These are phyloP conservation scores for Brasilioporus rufonigricans DNA, from an alignment of 768 basidiomycete genomes.

Conservation along the genomic window DNA sequence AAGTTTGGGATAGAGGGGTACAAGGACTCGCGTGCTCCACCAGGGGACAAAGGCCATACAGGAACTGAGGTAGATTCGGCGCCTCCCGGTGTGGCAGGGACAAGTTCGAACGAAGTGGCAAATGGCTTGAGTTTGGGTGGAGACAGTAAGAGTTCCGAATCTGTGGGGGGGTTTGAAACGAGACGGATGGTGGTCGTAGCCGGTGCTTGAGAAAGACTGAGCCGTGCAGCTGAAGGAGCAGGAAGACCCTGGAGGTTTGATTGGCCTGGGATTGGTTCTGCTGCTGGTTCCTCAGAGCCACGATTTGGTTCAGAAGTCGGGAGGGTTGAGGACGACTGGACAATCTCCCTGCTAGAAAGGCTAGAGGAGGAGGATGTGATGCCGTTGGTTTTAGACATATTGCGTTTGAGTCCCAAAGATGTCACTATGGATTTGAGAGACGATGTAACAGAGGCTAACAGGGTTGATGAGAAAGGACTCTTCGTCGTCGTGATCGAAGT, in stretches of 20 bases:
- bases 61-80: conserved; percentile 19
- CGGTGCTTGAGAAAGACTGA: conserved; percentile 53
- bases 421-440: conserved; percentile 77
- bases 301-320: conserved; percentile 26
- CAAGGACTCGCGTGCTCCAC: conserved; percentile 27
- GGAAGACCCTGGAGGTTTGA: conserved; percentile 56
- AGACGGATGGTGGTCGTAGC: conserved; percentile 50
- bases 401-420: conserved; percentile 69
- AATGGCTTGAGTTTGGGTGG: conserved; percentile 70
- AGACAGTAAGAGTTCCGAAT: conserved; percentile 26
- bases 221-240: conserved; percentile 56
- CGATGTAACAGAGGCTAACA: conserved; percentile 59
- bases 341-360: conserved; percentile 19
- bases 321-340: conserved; percentile 27
- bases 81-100: conserved; percentile 51
- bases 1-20: conserved; percentile 41
- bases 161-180: conserved; percentile 31
- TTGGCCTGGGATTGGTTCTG: conserved; percentile 58
- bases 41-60: conserved; percentile 43
- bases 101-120: conserved; percentile 65
- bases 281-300: conserved; percentile 22
- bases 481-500: not conserved
- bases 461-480: conserved; percentile 1
- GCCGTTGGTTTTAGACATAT: conserved; percentile 13
- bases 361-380: conserved; percentile 32